Percentiles rank a stretch among this genome's conserved stretches.
Conservation (phyloP, 345 rosid species). For the Syzygium oleosum region DNA sequence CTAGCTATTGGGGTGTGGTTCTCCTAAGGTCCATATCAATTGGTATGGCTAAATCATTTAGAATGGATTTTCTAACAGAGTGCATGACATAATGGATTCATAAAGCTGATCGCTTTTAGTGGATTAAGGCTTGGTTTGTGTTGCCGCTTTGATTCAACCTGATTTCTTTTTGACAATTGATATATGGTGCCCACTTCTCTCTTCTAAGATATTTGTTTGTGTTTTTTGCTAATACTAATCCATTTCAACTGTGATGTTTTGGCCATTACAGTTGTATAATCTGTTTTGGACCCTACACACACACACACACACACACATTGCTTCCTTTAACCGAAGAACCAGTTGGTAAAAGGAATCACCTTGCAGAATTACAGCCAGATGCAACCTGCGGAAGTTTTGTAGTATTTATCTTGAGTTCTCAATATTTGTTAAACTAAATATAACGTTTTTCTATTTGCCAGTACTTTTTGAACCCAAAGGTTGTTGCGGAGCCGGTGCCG, state of each 20-base stretch:
- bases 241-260: neutral
- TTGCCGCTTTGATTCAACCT: neutral
- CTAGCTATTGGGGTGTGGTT: neutral
- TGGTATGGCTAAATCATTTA: neutral
- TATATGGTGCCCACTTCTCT: neutral
- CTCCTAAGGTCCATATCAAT: neutral
- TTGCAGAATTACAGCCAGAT: neutral
- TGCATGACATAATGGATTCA: neutral
- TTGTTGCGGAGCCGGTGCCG: slow-evolving; percentile 77
- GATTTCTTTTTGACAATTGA: neutral
- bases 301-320: too few species aligned
- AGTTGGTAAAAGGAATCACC: neutral
- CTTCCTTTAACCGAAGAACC: neutral
- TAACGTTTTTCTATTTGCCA: slow-evolving; percentile 16
- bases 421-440: neutral
- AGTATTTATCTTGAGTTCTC: neutral
- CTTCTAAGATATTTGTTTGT: neutral
- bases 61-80: neutral
- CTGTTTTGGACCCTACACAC: neutral
- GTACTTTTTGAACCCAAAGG: slow-evolving; percentile 83
- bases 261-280: neutral
- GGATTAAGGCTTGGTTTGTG: neutral
- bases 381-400: neutral
- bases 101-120: neutral
- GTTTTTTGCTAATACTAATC: neutral